Percentiles rank a stretch among this genome's conserved stretches.
Conservation (phyloP, 2,329 filamentous ascomycete genomes). For the Claviceps sp. region DNA sequence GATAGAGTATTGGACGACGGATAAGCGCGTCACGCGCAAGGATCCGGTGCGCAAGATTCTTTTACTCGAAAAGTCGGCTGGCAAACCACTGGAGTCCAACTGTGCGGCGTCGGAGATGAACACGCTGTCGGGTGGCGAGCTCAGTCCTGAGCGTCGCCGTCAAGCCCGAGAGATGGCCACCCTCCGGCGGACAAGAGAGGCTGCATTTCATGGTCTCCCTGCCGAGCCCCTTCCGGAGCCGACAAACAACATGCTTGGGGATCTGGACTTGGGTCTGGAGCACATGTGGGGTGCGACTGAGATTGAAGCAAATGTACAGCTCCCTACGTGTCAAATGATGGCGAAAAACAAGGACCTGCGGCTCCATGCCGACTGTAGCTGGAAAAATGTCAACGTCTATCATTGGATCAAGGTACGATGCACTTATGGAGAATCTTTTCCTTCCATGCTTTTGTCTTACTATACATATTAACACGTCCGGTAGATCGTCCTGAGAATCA, state of each 20-base stretch:
- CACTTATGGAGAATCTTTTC: background rate
- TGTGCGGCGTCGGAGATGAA: slow-evolving; percentile 66
- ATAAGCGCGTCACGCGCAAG: slow-evolving; percentile 72
- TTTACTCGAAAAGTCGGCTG: slow-evolving; percentile 77
- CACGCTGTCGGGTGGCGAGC: slow-evolving; percentile 68
- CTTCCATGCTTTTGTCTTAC: background rate
- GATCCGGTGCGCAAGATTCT: slow-evolving; percentile 75
- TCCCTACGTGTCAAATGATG: slow-evolving; percentile 82
- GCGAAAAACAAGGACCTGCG: slow-evolving; percentile 52
- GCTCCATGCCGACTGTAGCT: slow-evolving; percentile 82
- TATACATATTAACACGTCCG: slow-evolving; percentile 1
- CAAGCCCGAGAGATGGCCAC: slow-evolving; percentile 34
- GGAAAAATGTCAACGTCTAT: slow-evolving; percentile 84
- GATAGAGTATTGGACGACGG: slow-evolving; percentile 79
- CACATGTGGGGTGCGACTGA: slow-evolving; percentile 75
- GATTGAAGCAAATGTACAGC: slow-evolving; percentile 86
- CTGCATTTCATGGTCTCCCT: slow-evolving; percentile 24
- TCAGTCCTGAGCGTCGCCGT: slow-evolving; percentile 36
- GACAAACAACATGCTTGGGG: slow-evolving; percentile 64
- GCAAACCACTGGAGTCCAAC: slow-evolving; percentile 57
- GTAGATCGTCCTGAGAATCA: slow-evolving; percentile 84
- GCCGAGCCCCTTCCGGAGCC: slow-evolving; percentile 34
- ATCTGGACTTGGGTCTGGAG: slow-evolving; percentile 58
- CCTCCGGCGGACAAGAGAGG: slow-evolving; percentile 40
- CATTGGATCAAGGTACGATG: slow-evolving; percentile 84